Base-by-base conservation (phyloP, 2,329 filamentous ascomycete species). In the Alternaria arbusti region DNA sequence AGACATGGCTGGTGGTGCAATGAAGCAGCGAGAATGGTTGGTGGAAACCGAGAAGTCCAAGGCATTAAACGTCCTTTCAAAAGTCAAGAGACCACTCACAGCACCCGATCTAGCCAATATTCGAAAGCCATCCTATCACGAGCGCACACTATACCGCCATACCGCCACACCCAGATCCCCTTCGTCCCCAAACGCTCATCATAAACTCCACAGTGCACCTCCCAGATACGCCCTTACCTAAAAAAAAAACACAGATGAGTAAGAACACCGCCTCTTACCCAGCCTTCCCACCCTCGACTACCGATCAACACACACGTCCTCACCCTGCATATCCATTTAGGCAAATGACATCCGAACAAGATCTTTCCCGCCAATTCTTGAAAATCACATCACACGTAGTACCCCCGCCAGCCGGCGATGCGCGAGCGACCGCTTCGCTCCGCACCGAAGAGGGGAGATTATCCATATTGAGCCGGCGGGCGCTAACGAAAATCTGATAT, bases 281-380 rank as follows among this genome's bases (percentile, higher is more conserved):
- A 51, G 32, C 17, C 28, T 13, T 15, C 15, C 9, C 22, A 44
- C 4, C 23, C 11, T 28, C 12, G 6, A 7, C 8, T n/a, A 36
- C 30, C 49, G 8, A 52, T 52, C 49, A 52, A n/a, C 49, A 22
- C 49, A 32, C 49, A 22, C 49, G 23, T 23, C 17, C 28, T 5
- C 17, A 10, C 13, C 43, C 43, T 22, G 11, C 43, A 17, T 17
- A 28, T 36, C 66, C 56, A 71, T 73, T 73, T 69, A 71, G 67
- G 61, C 69, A 70, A 65, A 71, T 73, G 58, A 63, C 63, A 55
- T 36, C 55, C 28, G 17, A 52, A 45, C 40, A 61, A 36, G 52
- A 40, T 55, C 25, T 55, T 25, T 28, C 10, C 6, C 20, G 10
- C 43, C 20, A 3, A 36, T 45, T 45, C 20, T 36, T 36, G 49